A percentile compares a stretch with the other conserved stretches of the same genome.
These are phyloP conservation scores for Puccinellia tenuiflora DNA, from an alignment of 176 grass and related monocot genomes.

Conservation along the genomic window DNA sequence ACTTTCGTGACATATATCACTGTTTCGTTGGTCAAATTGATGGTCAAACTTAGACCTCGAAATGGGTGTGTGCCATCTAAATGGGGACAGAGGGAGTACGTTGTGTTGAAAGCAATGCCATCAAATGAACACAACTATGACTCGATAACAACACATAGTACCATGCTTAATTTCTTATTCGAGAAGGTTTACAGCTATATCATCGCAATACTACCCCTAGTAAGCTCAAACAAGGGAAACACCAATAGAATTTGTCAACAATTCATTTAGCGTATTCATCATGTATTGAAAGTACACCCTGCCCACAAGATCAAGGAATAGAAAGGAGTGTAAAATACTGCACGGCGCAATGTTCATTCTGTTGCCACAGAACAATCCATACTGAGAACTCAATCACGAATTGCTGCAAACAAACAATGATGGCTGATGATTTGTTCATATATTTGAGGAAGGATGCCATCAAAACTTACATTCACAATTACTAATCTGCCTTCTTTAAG, in stretches of 20 bases:
- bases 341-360: neutral
- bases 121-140: neutral
- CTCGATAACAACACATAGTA: neutral
- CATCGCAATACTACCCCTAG: neutral
- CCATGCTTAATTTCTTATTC: neutral
- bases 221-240: neutral
- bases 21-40: too few species aligned
- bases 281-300: neutral
- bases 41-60: too few species aligned
- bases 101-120: neutral
- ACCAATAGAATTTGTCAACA: neutral
- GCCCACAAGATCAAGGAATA: neutral
- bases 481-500: constrained; percentile 70
- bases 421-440: neutral
- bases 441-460: neutral
- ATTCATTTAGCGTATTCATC: neutral
- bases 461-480: constrained; percentile 27
- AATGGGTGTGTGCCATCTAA: too few species aligned
- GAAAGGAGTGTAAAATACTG: neutral
- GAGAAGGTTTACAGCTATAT: neutral
- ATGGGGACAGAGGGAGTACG: too few species aligned
- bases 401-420: neutral
- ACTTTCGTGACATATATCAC: too few species aligned
- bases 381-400: neutral
- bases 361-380: neutral